Base-by-base conservation (phyloP, 1,284 basidiomycete species). In the Austroboletus novae-zelandiae region DNA sequence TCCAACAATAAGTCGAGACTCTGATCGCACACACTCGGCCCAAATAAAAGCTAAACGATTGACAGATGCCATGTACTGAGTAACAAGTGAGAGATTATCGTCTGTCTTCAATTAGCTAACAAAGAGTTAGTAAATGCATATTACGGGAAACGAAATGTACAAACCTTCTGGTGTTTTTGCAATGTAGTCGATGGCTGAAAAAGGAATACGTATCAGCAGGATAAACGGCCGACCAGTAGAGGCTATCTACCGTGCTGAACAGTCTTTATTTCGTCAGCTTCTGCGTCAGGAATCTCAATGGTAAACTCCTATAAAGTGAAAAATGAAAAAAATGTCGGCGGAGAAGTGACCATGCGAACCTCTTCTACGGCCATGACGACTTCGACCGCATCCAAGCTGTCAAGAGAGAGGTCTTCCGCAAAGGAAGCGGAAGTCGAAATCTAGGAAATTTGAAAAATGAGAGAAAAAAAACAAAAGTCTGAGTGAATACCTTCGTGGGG, bases 321-420 rank as follows among this genome's bases (percentile, higher is more conserved):
- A 23, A 43, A 45, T 48, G 48, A 51, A 35, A 15, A 18, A 17
- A 23, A 29, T 20, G 43, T 45, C 17, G 15, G 27, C 8, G 10
- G 10, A 29, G 17, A 25, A 23, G 40, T 30, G 14, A 48, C 43
- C 11, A 43, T 11, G 37, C 75, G 40, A 69, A 93, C 96, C 86
- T 99, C 96, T 75, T 99, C 97, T 61, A 99, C 91, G 43, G 96
- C 94, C 95, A 99, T 98, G 64, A 99, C 93, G 40, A 98, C 95
- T 73, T 99, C 97, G 40, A 99, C 96, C 42, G 94, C 85, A 71
- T 99, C 97, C 66, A 99, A 77, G 64, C 94, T 98, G 76, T 99
- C 97, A 45, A 99, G 81, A 36, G 94, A 91, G 52, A 99, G 84
- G 77, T 99, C 94, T 45, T 81, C 76, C 52, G 86, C 77, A 74